Evolutionary conservation across 192 early-diverging fungal species (phyloP).

Genomic region (Coemansia sp.): DNA sequence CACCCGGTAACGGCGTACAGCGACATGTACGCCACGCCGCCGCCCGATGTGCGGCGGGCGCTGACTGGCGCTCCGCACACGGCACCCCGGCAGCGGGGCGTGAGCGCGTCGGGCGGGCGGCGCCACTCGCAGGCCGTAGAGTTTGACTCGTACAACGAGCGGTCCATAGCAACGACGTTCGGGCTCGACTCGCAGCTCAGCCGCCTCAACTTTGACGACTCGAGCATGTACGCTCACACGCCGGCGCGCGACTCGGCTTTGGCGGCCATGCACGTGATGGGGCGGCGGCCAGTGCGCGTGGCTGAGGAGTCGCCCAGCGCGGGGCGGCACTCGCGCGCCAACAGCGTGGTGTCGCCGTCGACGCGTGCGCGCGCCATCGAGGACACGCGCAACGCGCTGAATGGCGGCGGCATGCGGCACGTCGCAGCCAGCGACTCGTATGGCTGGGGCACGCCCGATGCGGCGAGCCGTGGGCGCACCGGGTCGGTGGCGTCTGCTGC

Average conservation of each 20-base stretch:
- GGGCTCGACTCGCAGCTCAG: conserved; percentile 37
- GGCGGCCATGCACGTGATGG: conserved; percentile 22
- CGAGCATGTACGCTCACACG: conserved; percentile 42
- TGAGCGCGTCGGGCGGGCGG: conserved; percentile 5
- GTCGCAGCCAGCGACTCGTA: conserved; percentile 39
- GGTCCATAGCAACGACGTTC: conserved; percentile 25
- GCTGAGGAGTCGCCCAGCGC: conserved; percentile 26
- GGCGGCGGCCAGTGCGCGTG: conserved; percentile 14
- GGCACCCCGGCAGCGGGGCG: not conserved
- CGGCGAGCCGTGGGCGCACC: conserved; percentile 23
- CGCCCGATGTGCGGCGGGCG: conserved; percentile 37
- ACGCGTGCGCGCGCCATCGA: conserved; percentile 38
- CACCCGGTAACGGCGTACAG: conserved; percentile 24
- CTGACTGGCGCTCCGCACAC: not conserved
- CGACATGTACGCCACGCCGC: conserved; percentile 24
- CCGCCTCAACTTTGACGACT: conserved; percentile 29
- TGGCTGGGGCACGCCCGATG: conserved; percentile 29
- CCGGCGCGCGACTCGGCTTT: conserved; percentile 29
- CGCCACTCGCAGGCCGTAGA: conserved; percentile 37
- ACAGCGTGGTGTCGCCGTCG: conserved; percentile 38
- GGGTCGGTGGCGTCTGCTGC: conserved; percentile 27
- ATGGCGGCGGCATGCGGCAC: conserved; percentile 21
- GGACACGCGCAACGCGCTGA: conserved; percentile 43
- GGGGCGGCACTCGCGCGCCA: conserved; percentile 30
- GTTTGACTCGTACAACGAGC: conserved; percentile 31